Conservation (phyloP, 2,329 filamentous ascomycete species). For the Aspergillus calidoustus region DNA sequence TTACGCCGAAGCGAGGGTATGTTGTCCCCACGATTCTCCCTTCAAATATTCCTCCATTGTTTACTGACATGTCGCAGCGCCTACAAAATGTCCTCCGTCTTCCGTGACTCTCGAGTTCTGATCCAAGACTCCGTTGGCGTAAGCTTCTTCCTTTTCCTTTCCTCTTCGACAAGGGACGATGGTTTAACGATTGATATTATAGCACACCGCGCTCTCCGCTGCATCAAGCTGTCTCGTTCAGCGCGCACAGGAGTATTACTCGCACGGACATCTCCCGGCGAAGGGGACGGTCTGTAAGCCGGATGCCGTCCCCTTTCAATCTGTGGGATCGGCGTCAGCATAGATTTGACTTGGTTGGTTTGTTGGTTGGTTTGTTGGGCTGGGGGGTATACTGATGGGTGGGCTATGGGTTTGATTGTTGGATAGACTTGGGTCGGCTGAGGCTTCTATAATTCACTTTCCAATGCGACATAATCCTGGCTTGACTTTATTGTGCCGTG, state of each 20-base stretch:
- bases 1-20: constrained; percentile 3
- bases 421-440: no score
- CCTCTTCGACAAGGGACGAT: neutral
- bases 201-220: constrained; percentile 1
- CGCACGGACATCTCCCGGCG: neutral
- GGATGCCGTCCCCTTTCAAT: constrained; percentile 1
- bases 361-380: no score
- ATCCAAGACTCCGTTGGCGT: constrained; percentile 7
- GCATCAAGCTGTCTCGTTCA: neutral
- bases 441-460: no score
- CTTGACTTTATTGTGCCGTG: no score
- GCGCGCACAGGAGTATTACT: neutral
- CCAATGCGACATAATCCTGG: no score
- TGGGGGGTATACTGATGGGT: no score
- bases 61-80: neutral
- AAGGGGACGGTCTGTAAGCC: neutral
- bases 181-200: neutral
- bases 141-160: neutral
- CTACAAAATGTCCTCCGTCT: constrained; percentile 13
- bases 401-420: no score
- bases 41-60: neutral
- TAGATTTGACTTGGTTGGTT: neutral
- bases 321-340: no score
- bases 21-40: neutral
- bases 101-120: neutral